Evolutionary conservation across 768 basidiomycete species (phyloP).

Genomic region (Mycena sanguinolenta): DNA sequence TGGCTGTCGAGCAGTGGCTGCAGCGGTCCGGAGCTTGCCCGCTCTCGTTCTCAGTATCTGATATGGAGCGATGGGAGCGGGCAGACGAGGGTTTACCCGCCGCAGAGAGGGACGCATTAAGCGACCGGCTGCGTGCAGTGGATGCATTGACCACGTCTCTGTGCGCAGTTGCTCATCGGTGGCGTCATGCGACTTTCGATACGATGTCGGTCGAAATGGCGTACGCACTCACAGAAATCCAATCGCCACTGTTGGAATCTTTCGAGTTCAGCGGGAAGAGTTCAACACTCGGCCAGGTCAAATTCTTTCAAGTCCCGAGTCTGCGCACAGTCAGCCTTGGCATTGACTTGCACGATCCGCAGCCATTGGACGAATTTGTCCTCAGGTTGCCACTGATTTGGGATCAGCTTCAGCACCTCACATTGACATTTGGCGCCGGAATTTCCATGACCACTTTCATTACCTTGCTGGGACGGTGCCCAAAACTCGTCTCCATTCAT

Average conservation of each 20-base stretch:
- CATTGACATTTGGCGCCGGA: neutral
- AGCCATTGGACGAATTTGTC: neutral
- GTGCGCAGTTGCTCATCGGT: neutral
- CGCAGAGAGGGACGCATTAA: too few species aligned
- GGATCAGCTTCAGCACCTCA: neutral
- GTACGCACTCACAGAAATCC: neutral
- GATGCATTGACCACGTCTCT: neutral
- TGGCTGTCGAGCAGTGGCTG: neutral
- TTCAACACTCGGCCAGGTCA: neutral
- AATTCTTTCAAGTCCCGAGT: neutral
- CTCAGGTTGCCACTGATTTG: neutral
- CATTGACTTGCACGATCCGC: too few species aligned
- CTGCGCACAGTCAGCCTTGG: neutral
- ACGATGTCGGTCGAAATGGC: neutral
- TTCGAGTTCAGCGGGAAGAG: neutral
- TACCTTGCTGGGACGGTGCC: neutral
- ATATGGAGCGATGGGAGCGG: too few species aligned
- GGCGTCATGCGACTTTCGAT: neutral
- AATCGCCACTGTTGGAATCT: neutral
- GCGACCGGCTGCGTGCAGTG: too few species aligned
- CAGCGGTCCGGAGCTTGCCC: neutral
- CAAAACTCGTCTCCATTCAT: neutral
- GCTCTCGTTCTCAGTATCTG: neutral
- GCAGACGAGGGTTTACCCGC: too few species aligned
- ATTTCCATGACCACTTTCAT: neutral